Evolutionary conservation across 306 rosid species (phyloP), one percentile per base, ranked within the genome.

Genomic region (Medicago ruthenica): DNA sequence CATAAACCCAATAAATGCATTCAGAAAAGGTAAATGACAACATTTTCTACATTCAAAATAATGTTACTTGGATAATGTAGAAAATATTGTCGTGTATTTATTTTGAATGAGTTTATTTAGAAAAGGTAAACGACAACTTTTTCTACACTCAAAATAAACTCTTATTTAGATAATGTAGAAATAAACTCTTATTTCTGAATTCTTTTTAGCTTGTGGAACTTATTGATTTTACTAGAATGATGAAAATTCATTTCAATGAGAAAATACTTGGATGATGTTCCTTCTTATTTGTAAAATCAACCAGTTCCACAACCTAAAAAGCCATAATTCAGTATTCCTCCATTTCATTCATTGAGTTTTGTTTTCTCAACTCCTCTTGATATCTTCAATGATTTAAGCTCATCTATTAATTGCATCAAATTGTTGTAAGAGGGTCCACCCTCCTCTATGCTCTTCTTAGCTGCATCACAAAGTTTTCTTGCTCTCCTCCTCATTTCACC

Each of bases 401-500:
- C 80, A 59, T 69, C 73, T 12, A 75, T 37, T 27, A 80, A 48
- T 51, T 39, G 67, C 58, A 80, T 59, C 67, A 80, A 68, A 65
- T 60, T 80, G 48, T 68, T 75, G 66, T 68, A 68, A 39, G 84
- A 80, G 3, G 76, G 16, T 37, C 80, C 80, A 59, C 76, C 84
- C 31, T 67, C 13, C 44, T 80, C 67, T 14, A 22, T 59, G 37
- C 24, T 40, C 41, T 14, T 74, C 76, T 68, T 80, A 9, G 66
- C 45, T 44, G 48, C 84, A 47, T 50, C 73, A 39, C 76, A 20
- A 47, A 80, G 21, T 5, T 60, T 41, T 53, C 67, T 81, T 68
- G 80, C 80, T 51, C 77, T 75, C 27, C 3, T 75, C 61, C 73
- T 81, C n/a, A 61, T 68, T 58, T 75, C 77, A 0, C 0, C 40